Conservation (phyloP, 257 asterid genomes). For the Solanum okadae region DNA sequence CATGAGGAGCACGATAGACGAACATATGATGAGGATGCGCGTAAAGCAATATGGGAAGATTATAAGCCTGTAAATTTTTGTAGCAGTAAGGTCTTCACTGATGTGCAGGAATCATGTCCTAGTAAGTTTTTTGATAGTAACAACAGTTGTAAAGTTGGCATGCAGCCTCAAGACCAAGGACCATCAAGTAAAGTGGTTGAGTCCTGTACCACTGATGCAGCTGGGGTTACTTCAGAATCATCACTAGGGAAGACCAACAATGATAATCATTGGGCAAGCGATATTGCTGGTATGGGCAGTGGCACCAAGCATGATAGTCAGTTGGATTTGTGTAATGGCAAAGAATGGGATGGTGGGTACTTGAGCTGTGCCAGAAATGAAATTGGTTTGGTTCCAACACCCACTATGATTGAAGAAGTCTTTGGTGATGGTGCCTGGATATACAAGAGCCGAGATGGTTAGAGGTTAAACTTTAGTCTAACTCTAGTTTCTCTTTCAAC, state of each 20-base stretch:
- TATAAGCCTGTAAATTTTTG: neutral
- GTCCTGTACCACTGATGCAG: neutral
- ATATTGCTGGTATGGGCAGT: constrained; percentile 1
- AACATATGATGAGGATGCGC: neutral
- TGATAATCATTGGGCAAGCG: constrained; percentile 5
- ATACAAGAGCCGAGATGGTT: constrained; percentile 12
- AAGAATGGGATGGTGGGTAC: constrained; percentile 34
- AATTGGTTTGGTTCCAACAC: constrained; percentile 30
- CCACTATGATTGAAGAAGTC: constrained; percentile 42
- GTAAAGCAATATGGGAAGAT: neutral
- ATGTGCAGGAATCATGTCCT: neutral
- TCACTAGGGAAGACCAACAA: neutral
- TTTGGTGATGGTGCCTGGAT: constrained; percentile 33
- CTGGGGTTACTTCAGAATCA: neutral
- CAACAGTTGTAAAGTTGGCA: neutral
- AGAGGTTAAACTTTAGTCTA: neutral
- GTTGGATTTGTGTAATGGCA: constrained; percentile 14
- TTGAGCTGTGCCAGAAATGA: constrained; percentile 15
- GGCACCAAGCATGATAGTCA: neutral
- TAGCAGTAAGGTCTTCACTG: neutral
- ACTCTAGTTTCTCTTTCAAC: neutral
- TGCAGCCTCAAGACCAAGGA: neutral
- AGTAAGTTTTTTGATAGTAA: neutral
- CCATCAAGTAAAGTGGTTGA: neutral
- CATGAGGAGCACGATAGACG: neutral